Base-by-base conservation (phyloP, 2,329 filamentous ascomycete species). In the Neocatenulostroma microsporum region DNA sequence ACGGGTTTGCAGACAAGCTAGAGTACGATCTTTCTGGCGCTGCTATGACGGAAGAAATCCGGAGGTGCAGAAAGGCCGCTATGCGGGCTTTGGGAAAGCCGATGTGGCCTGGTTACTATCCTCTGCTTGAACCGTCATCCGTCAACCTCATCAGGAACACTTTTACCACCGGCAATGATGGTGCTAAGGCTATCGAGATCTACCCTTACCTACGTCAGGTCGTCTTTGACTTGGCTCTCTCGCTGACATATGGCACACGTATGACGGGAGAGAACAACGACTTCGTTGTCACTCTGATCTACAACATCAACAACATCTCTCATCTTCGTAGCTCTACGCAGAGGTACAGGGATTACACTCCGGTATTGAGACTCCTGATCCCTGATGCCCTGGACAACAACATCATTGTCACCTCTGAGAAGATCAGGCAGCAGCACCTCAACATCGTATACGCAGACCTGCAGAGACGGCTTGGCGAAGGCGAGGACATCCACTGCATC, bases 231-330 rank as follows among this genome's bases (percentile, higher is more conserved):
- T 5, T 32, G 19, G 30, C 30, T 17, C 30, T 32, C n/a, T 17
- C 13, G 13, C 30, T 32, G 30, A 32, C 30, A 8, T 32, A 21
- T 19, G 30, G 30, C 30, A 19, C 30, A 13, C 30, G 30, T 13
- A 17, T 32, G 15, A n/a, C 14, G 15, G 30, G 21, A 12, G 15
- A 17, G 6, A 19, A 32, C 20, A 32, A 32, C 21, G 17, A 32
- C 11, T 32, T 32, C 30, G 21, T 32, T n/a, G 15, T 21, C 4
- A 21, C 15, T 2, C 21, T 21, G 14, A 14, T 32, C 11, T 20
- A 19, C 15, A 32, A 19, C 20, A 32, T 32, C 15, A 32, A 32
- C 15, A 19, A 14, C 9, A 32, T 32, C 30, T 32, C 30, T 14
- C 14, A 6, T 32, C 14, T 32, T 2, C 30, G 30, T 13, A 17